A percentile compares a stretch with the other conserved stretches of the same genome.
Conservation (phyloP, 164 flowering plant species). For the Brasenia schreberi region DNA sequence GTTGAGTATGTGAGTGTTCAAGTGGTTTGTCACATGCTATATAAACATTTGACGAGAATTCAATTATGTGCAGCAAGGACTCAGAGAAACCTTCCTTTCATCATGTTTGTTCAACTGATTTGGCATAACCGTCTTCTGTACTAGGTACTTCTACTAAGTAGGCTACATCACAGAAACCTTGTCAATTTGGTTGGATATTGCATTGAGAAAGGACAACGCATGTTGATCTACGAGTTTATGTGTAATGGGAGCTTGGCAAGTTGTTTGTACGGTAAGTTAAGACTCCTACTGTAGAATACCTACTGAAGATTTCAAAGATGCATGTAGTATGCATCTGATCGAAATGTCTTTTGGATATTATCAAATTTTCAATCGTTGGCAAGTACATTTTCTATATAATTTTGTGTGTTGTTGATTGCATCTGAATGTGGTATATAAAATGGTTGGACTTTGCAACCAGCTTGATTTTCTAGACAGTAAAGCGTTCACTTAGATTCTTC, state of each 20-base stretch:
- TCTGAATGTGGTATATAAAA: too few relatives aligned
- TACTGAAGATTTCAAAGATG: background rate
- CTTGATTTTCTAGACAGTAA: too few relatives aligned
- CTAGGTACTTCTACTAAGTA: slow-evolving; percentile 70
- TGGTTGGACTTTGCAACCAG: too few relatives aligned
- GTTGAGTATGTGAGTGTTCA: background rate
- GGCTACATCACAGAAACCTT: slow-evolving; percentile 93
- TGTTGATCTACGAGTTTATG: slow-evolving; percentile 88
- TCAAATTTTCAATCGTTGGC: too few relatives aligned
- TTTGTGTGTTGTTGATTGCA: too few relatives aligned
- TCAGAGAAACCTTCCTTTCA: slow-evolving; percentile 1
- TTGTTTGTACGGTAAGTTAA: slow-evolving; percentile 49
- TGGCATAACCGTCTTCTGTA: background rate
- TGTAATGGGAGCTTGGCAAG: slow-evolving; percentile 86
- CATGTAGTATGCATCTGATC: too few relatives aligned
- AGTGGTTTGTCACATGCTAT: background rate
- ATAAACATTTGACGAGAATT: background rate
- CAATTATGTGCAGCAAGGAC: background rate
- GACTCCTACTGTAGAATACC: background rate
- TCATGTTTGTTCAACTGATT: background rate
- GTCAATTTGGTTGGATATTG: slow-evolving; percentile 96
- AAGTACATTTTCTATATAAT: too few relatives aligned
- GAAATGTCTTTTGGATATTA: too few relatives aligned
- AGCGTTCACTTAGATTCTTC: too few relatives aligned
- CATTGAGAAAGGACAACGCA: slow-evolving; percentile 82